Base-by-base conservation (phyloP, 306 rosid species). In the Dryas drummondii region DNA sequence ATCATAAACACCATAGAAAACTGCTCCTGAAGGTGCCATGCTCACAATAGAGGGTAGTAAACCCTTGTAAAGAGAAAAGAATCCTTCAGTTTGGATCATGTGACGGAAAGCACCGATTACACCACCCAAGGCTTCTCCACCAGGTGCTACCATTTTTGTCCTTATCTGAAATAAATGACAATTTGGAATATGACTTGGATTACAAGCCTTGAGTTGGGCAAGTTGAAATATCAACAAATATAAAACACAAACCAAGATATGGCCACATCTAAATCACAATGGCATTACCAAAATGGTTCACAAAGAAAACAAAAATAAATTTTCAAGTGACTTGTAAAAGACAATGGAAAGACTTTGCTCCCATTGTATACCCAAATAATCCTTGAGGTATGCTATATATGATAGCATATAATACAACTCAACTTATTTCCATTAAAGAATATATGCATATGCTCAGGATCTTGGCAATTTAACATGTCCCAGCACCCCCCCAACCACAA, bases 21-120 rank as follows among this genome's bases (percentile, higher is more conserved):
- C 99, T 14, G 99, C 99, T 26, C 99, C 96, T 6, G 98, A 89
- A 46, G 99, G 99, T 52, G 99, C 98, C 99, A 92, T 96, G 81
- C 98, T 90, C 64, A 96, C 74, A 73, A 96, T 86, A 12, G 99
- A 96, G 71, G 99, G 99, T 41, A 82, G 85, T 72, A 96, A 78
- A 14, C 99, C 99, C 97, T 90, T 96, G 90, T 96, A 96, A 68
- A 96, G 97, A 69, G 99, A 87, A 76, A 96, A 87, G 80, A 96
- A 84, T 70, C 99, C 99, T 88, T 96, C 98, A 7, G 96, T 87
- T 70, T 41, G 93, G 82, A 92, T 87, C 98, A 90, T 94, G 77
- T 94, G 85, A 72, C 71, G 87, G 82, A 88, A 94, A 76, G 88
- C 85, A 68, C 93, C 97, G 72, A 94, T 86, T 65, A 96, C 88